These are phyloP conservation scores for Whalleya microplaca DNA, from an alignment of 2,329 filamentous ascomycete genomes.

Conservation along the genomic window DNA sequence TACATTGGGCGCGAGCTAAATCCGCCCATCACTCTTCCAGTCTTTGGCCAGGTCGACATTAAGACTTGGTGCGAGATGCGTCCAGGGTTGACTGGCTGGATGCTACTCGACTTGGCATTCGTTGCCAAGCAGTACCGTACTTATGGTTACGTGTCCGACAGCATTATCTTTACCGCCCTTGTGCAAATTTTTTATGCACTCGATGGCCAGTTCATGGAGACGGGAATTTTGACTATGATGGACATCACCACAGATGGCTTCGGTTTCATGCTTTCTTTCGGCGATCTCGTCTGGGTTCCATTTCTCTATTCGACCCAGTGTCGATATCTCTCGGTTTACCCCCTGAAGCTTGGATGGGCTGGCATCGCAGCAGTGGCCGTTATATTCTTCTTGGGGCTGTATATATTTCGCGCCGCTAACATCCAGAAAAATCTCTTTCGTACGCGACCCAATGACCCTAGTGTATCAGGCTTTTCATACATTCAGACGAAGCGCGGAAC, in stretches of 20 bases:
- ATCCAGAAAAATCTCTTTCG: conserved; percentile 97
- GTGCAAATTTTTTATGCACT: conserved; percentile 84
- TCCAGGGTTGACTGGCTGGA: conserved; percentile 87
- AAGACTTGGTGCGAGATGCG: conserved; percentile 89
- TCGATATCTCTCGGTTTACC: conserved; percentile 82
- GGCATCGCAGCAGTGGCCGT: conserved; percentile 68
- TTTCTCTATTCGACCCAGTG: conserved; percentile 86
- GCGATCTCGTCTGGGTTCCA: conserved; percentile 90
- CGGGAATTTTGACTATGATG: conserved; percentile 88
- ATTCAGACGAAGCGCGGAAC: conserved; percentile 84
- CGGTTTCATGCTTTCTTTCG: conserved; percentile 92
- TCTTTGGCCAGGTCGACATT: conserved; percentile 86
- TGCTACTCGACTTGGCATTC: conserved; percentile 82
- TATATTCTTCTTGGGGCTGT: conserved; percentile 74
- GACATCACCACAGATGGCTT: conserved; percentile 94
- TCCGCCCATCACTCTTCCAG: conserved; percentile 76
- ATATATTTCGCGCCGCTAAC: conserved; percentile 90
- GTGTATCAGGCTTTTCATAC: conserved; percentile 78
- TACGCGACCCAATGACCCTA: conserved; percentile 63
- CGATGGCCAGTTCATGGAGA: conserved; percentile 85
- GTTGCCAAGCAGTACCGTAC: conserved; percentile 86
- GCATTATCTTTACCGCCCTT: conserved; percentile 76
- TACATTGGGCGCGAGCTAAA: conserved; percentile 97
- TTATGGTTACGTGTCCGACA: conserved; percentile 83
- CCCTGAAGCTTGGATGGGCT: conserved; percentile 71